phyloP scores from a whole-genome alignment of 331 rosid genomes.

The Erythrophleum ivorense region DNA sequence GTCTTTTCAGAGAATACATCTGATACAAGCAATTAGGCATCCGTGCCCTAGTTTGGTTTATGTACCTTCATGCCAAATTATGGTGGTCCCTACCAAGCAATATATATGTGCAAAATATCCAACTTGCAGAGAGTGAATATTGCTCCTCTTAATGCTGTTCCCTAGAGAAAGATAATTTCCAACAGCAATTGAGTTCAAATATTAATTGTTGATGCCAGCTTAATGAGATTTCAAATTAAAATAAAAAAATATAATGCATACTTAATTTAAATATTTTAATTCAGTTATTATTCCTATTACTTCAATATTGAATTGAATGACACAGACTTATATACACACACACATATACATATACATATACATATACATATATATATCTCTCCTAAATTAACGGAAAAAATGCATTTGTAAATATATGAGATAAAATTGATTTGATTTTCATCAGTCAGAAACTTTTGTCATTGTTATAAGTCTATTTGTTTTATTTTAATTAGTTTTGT shows the following conservation, averaged over 20 bases:
- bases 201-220: neutral
- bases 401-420: neutral
- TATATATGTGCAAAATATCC: neutral
- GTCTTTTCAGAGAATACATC: slow-evolving; percentile 32
- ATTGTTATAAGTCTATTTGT: too few relatives aligned
- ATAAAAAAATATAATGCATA: too few relatives aligned
- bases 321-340: too few relatives aligned
- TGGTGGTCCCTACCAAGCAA: slow-evolving; percentile 20
- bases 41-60: slow-evolving; percentile 32
- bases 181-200: slow-evolving; percentile 10
- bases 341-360: too few relatives aligned
- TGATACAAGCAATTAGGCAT: slow-evolving; percentile 35
- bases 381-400: too few relatives aligned
- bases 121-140: neutral
- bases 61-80: neutral
- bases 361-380: too few relatives aligned
- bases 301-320: too few relatives aligned
- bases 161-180: slow-evolving; percentile 11
- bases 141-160: neutral
- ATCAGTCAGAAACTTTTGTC: neutral
- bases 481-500: neutral
- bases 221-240: neutral
- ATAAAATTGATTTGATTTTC: neutral
- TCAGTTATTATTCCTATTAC: neutral
- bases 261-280: neutral